Conservation (phyloP, 1,139 yeast genomes). For the Suhomyces guaymorum region DNA sequence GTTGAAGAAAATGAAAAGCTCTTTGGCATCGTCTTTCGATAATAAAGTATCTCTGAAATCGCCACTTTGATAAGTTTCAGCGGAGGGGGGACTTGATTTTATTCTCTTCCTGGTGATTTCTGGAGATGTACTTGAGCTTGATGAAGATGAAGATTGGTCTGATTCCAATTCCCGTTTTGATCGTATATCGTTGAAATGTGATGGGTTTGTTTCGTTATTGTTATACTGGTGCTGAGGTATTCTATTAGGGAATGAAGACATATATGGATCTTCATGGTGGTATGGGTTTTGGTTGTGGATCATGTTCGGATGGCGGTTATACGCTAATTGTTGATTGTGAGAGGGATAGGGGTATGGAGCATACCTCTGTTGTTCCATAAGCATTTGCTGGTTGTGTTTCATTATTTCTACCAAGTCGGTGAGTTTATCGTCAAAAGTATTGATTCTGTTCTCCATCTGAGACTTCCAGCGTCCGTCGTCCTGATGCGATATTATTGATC, state of each 20-base stretch:
- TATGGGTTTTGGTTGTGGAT: background rate
- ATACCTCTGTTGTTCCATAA: conserved; percentile 24
- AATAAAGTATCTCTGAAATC: conserved; percentile 43
- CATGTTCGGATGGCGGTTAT: background rate
- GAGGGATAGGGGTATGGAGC: conserved; percentile 1
- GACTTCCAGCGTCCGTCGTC: conserved; percentile 37
- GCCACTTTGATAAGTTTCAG: background rate
- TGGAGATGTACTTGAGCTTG: conserved; percentile 3
- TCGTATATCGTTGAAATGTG: too few species aligned
- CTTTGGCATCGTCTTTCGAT: conserved; percentile 47
- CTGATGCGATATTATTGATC: too few species aligned
- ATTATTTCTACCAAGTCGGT: conserved; percentile 44
- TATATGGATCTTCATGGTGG: conserved; percentile 1
- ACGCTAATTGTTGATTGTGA: conserved; percentile 3
- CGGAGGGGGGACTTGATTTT: background rate
- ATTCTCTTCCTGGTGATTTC: background rate
- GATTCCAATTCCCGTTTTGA: too few species aligned
- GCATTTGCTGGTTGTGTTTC: conserved; percentile 32
- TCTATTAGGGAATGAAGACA: conserved; percentile 1
- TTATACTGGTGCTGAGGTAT: too few species aligned
- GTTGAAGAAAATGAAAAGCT: conserved; percentile 54
- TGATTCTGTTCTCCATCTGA: conserved; percentile 47
- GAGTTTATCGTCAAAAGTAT: conserved; percentile 48
- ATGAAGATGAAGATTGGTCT: conserved; percentile 1
- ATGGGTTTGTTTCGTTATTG: too few species aligned